Evolutionary conservation across 192 early-diverging fungal species (phyloP), one percentile per base, ranked within the genome.

Genomic region (Dimargaris cristalligena): DNA sequence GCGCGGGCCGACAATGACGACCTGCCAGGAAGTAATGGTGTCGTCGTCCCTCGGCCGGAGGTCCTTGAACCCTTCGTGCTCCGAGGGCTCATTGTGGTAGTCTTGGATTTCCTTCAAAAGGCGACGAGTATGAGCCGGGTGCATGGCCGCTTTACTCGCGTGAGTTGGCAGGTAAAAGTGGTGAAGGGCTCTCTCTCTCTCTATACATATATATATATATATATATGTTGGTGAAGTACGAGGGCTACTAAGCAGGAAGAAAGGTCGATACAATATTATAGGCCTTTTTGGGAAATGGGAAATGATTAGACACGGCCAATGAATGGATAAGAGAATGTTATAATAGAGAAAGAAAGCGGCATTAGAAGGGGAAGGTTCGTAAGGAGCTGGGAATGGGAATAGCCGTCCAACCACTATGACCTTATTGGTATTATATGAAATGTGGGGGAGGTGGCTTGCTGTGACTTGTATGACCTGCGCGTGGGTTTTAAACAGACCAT

Each of bases 21-120:
- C 85, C 22, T 65, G 67, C 90, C 90, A 92, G 23, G 68, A 58
- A 3, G 83, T 64, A 26, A 92, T 65, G 62, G 87, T 69, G 48
- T 88, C 80, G 61, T 89, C 86, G 25, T 70, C 60, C 20, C 69
- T 44, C 26, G 88, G 88, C 26, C 65, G 58, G 13, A 91, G 74
- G 51, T 76, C 65, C 38, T 64, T 61, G 35, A 88, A 72, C 60
- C 83, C 76, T 20, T 76, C 71, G 31, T 78, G 73, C 10, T 64
- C 70, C 18, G 52, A 57, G 2, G 70, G 67, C 35, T 79, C 75
- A 26, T 71, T 68, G 61, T 77, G 75, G 59, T 67, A 72, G 54
- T 79, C 79, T 29, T 68, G 67, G 30, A 78, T 64, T 61, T 83
- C 81, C 65, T 83, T 83, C 41, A 83, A 58, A 65, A 83, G 69